Conservation (phyloP, 306 rosid species). For the Trichosanthes truncata region DNA sequence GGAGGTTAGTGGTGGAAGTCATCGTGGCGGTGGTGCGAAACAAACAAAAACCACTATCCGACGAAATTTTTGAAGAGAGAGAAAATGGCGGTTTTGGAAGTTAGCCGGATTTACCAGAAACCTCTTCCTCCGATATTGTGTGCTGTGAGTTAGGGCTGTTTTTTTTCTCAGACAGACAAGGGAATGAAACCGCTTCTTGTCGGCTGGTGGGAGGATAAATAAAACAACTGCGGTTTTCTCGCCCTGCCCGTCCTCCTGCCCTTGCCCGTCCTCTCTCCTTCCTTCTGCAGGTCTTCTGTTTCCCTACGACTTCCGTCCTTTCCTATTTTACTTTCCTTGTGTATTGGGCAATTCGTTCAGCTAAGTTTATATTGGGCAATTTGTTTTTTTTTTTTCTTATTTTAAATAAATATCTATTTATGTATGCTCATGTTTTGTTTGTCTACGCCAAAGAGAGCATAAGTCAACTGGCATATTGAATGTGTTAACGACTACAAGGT, state of each 20-base stretch:
- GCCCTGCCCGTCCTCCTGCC: background rate
- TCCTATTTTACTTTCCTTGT: background rate
- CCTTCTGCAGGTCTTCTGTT: background rate
- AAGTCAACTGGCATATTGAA: no score
- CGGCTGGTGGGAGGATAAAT: constrained; percentile 13
- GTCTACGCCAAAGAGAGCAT: no score
- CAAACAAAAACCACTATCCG: constrained; percentile 16
- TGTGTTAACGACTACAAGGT: no score
- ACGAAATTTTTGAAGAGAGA: constrained; percentile 16
- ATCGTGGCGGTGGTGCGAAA: background rate
- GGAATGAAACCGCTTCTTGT: constrained; percentile 34
- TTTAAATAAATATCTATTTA: background rate
- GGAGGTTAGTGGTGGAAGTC: background rate
- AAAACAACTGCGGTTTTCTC: constrained; percentile 47
- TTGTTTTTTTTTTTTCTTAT: background rate
- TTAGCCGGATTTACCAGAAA: background rate
- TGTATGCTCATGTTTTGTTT: no score
- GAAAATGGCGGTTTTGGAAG: constrained; percentile 29
- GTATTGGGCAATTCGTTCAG: background rate
- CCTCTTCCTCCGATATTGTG: constrained; percentile 31
- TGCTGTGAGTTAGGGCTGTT: constrained; percentile 29
- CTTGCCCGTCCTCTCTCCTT: background rate
- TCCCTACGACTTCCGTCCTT: background rate
- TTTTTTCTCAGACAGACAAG: constrained; percentile 1
- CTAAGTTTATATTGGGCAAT: background rate